Conservation (phyloP, 495 filamentous ascomycete species). For the Choiromyces venosus region DNA sequence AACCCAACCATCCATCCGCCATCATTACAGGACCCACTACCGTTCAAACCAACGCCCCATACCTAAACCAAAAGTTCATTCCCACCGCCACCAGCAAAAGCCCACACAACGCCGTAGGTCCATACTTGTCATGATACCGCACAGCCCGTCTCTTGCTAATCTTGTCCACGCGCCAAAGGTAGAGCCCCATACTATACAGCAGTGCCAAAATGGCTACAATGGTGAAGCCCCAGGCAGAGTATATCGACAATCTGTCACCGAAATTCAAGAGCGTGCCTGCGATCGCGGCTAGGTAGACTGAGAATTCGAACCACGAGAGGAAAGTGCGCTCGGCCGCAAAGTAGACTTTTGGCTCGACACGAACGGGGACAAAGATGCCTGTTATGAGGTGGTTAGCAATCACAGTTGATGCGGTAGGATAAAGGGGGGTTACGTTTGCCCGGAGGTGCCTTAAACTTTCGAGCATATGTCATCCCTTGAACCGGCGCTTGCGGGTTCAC, state of each 20-base stretch:
- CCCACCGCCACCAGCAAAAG: slow-evolving; percentile 66
- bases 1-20: not conserved
- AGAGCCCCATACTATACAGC: slow-evolving; percentile 72
- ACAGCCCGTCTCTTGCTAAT: slow-evolving; percentile 76
- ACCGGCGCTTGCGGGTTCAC: slow-evolving; percentile 21
- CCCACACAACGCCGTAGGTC: slow-evolving; percentile 72
- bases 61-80: slow-evolving; percentile 68
- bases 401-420: not conserved
- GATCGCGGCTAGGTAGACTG: slow-evolving; percentile 86
- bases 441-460: slow-evolving; percentile 76
- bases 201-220: slow-evolving; percentile 68
- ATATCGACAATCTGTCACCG: slow-evolving; percentile 47
- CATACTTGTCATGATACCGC: slow-evolving; percentile 83
- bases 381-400: slow-evolving; percentile 13
- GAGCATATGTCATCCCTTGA: slow-evolving; percentile 45
- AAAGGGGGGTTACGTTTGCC: slow-evolving; percentile 61
- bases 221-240: slow-evolving; percentile 71
- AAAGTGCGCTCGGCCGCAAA: slow-evolving; percentile 96
- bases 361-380: slow-evolving; percentile 88
- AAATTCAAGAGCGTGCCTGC: slow-evolving; percentile 92
- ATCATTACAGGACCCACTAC: no score
- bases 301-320: slow-evolving; percentile 95
- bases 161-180: slow-evolving; percentile 77
- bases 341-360: slow-evolving; percentile 96
- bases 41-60: slow-evolving; percentile 35